phyloP scores from a whole-genome alignment of 345 rosid genomes.

The Acer negundo region DNA sequence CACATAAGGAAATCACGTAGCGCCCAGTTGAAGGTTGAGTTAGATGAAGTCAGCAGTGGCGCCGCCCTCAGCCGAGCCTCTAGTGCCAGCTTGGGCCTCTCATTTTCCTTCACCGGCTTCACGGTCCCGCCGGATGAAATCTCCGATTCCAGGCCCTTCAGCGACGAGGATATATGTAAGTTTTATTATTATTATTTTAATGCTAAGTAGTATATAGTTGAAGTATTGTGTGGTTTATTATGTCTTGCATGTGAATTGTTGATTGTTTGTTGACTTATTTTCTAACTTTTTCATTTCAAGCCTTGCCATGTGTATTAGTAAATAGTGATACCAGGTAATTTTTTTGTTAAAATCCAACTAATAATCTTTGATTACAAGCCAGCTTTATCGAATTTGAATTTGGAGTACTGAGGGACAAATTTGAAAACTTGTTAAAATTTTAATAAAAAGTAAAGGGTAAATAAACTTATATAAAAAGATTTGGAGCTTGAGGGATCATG shows the following conservation, averaged over 20 bases:
- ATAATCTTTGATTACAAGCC: no score
- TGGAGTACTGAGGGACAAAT: no score
- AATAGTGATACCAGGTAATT: background rate
- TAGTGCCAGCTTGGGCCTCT: conserved; percentile 87
- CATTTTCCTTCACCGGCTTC: conserved; percentile 97
- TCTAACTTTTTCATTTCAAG: background rate
- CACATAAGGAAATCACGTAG: conserved; percentile 91
- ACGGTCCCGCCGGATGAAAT: conserved; percentile 79
- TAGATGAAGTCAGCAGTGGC: conserved; percentile 80
- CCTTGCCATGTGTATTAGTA: background rate
- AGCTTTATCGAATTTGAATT: no score
- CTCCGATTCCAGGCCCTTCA: conserved; percentile 74
- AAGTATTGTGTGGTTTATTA: background rate
- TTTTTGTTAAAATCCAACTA: background rate
- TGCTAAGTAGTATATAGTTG: background rate
- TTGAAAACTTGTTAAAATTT: no score
- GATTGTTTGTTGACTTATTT: background rate
- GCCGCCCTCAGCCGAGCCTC: conserved; percentile 95
- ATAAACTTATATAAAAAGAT: no score
- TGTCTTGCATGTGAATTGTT: conserved; percentile 15
- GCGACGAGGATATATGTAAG: conserved; percentile 93
- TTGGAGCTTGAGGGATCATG: no score
- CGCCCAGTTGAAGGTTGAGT: conserved; percentile 69
- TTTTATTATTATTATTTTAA: no score
- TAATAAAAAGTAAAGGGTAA: no score